phyloP scores from a whole-genome alignment of 352 stramenopile species.

The Paralagenidium karlingii region DNA sequence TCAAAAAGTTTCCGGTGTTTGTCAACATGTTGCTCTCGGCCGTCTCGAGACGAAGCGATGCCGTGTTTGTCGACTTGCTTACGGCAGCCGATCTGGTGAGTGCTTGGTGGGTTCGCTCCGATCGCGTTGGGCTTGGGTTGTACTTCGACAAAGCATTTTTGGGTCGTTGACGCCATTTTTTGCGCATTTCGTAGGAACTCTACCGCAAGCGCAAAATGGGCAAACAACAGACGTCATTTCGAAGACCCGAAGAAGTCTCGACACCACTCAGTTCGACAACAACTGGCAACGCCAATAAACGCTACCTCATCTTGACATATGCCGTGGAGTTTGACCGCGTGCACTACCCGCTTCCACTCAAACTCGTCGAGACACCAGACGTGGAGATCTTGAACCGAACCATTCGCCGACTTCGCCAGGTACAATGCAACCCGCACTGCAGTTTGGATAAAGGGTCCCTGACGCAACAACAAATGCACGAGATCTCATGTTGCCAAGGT shows the following conservation, averaged over 20 bases:
- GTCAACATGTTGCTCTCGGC: conserved; percentile 87
- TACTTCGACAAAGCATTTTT: no score
- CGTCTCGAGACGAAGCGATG: conserved; percentile 53
- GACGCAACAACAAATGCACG: no score
- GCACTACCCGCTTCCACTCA: conserved; percentile 87
- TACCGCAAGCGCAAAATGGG: conserved; percentile 67
- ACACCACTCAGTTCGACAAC: conserved; percentile 8
- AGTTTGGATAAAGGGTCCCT: not conserved
- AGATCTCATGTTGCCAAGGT: no score
- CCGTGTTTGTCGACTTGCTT: conserved; percentile 86
- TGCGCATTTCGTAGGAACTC: conserved; percentile 44
- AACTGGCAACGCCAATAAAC: conserved; percentile 25
- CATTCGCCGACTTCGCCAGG: conserved; percentile 50
- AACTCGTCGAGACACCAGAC: conserved; percentile 42
- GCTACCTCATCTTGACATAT: conserved; percentile 92
- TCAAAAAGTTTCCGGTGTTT: conserved; percentile 87
- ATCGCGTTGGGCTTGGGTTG: no score
- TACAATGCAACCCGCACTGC: conserved; percentile 2
- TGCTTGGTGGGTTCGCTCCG: no score
- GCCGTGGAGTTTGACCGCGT: conserved; percentile 89
- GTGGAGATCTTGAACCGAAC: conserved; percentile 68
- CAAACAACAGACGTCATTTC: not conserved
- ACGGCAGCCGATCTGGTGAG: conserved; percentile 82
- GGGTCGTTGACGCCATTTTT: no score
- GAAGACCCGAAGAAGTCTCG: no score